Base-by-base conservation (phyloP, 2,329 filamentous ascomycete species). In the Knoxdaviesia capensis region DNA sequence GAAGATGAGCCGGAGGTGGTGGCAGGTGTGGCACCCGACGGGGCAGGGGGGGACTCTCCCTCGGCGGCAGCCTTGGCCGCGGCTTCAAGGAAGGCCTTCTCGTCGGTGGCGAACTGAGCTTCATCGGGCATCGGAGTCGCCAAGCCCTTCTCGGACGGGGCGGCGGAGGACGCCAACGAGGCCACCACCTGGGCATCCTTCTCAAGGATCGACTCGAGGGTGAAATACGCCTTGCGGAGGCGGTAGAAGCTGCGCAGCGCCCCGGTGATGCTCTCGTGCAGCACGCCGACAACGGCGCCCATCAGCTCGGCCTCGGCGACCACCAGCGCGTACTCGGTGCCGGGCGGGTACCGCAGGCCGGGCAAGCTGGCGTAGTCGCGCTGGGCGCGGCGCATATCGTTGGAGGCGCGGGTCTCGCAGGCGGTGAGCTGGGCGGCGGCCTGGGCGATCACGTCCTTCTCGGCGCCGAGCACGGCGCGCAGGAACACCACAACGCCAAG, bases 251-350 rank as follows among this genome's bases (percentile, higher is more conserved):
- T 85, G 59, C 80, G 84, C 56, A 96, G 73, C 10, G 77, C 85
- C 56, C 96, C 88, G 0, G 87, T 88, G 52, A 96, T 61, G 54
- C 82, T 94, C 62, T 96, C 90, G 49, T 92, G 90, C 51, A 96
- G 63, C 10, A 94, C 83, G 0, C 76, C 83, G 1, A 94, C 77
- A 1, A 96, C 79, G 1, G 87, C 87, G 44, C 74, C 71, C 80
- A 94, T 93, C 47, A 94, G 66, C 58, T 94, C 84, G 2, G 83
- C 74, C 62, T 94, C 77, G 5, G 86, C 83, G 46, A 84, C 74
- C 46, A 85, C 81, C 4, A 96, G 65, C 3, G 83, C 75, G 55
- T 82, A 96, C 60, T 96, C 88, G 6, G 80, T 81, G 2, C 90
- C 90, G 0, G 81, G 69, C 0, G 81, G 76, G 51, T 94, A 94